Evolutionary conservation across 2,329 filamentous ascomycete species (phyloP).

Genomic region (Aspergillus intermedius): DNA sequence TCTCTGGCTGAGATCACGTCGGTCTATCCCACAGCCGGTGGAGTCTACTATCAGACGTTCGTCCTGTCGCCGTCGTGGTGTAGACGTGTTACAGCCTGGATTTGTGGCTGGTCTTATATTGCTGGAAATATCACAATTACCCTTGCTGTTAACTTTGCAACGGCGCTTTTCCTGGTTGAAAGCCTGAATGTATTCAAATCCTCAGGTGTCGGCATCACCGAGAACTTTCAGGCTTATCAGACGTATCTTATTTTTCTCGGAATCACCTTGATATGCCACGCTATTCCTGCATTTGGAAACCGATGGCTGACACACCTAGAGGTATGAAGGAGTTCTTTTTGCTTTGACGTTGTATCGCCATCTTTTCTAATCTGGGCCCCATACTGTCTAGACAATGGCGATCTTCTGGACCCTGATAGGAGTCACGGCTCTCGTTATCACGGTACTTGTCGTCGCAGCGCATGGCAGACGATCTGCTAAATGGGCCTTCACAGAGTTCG

Average conservation of each 20-base stretch:
- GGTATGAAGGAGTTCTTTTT: slow-evolving; percentile 42
- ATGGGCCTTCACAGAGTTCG: slow-evolving; percentile 50
- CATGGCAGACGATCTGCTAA: slow-evolving; percentile 56
- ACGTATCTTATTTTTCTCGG: slow-evolving; percentile 63
- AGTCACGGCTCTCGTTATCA: slow-evolving; percentile 58
- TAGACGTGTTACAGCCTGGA: slow-evolving; percentile 58
- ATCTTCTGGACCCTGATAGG: slow-evolving; percentile 61
- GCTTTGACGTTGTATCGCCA: slow-evolving; percentile 29
- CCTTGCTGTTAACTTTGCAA: slow-evolving; percentile 64
- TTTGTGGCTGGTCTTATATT: slow-evolving; percentile 63
- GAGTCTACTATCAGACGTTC: slow-evolving; percentile 61
- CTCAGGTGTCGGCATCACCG: slow-evolving; percentile 46
- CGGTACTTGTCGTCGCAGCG: slow-evolving; percentile 62
- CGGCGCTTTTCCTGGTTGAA: slow-evolving; percentile 45
- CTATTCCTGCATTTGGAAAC: slow-evolving; percentile 45
- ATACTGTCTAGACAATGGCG: slow-evolving; percentile 66
- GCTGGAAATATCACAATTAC: slow-evolving; percentile 72
- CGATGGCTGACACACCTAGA: slow-evolving; percentile 53
- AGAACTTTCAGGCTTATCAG: slow-evolving; percentile 51
- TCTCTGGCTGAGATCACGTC: slow-evolving; percentile 60
- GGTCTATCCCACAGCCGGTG: slow-evolving; percentile 58
- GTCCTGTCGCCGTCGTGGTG: slow-evolving; percentile 57
- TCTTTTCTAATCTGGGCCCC: slow-evolving; percentile 28
- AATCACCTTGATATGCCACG: slow-evolving; percentile 54
- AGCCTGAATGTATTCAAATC: slow-evolving; percentile 49